Evolutionary conservation across 2,329 filamentous ascomycete genomes (phyloP), one percentile per base, ranked within the genome.

Genomic region (Daldinia sp.): DNA sequence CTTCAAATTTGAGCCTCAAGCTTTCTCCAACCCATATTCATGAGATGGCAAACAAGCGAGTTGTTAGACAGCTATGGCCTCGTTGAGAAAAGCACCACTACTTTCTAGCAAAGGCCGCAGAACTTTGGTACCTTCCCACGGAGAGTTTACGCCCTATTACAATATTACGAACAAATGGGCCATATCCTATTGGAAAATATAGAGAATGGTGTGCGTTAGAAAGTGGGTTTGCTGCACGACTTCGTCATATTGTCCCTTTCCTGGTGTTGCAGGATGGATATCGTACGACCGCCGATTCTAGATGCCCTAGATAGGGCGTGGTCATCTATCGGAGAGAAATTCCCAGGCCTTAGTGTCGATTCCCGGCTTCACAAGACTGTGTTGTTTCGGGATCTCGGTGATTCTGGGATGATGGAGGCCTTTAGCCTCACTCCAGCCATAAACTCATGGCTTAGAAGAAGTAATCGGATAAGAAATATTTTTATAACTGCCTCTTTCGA

Each of bases 151-250:
- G 20, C 20, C 10, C 51, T n/a, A 33, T 54, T 54, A 15, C 10
- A 35, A 30, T 37, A 37, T 23, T 26, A 37, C n/a, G 18, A 37
- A 35, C n/a, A 15, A 37, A 15, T 20, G 2, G 5, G 15, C 20
- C n/a, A 35, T 54, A 23, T 54, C 18, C 35, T 6, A 54, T 54
- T 54, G 51, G 33, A 54, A 54, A 37, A 39, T 9, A 23, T 18
- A 10, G n/a, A 26, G 6, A 37, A 12, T 37, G 15, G 20, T 54
- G 3, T 20, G 12, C 51, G 33, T 3, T 15, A 23, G 30, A n/a
- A 39, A 26, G 33, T 54, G 51, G 13, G 12, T 15, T 54, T 13
- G 15, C n/a, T 54, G 33, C 51, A 37, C 30, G 18, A 10, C 33
- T 23, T 37, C 33, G 51, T 37, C 51, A 37, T 39, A 15, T 26